Base-by-base conservation (phyloP, 768 basidiomycete species). In the Butyriboletus loyo region DNA sequence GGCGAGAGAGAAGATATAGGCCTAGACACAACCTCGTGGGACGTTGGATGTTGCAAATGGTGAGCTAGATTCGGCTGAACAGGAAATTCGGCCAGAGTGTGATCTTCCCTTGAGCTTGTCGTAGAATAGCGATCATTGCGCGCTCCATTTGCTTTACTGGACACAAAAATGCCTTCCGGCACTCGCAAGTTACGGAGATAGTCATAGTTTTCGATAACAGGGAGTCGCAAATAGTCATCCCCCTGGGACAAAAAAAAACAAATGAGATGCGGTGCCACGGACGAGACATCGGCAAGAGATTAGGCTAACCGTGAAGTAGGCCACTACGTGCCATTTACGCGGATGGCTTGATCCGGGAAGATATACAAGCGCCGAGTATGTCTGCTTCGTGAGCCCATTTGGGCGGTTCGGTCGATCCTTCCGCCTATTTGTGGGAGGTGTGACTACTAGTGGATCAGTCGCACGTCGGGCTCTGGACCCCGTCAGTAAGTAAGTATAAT, bases 311-410 rank as follows among this genome's bases (percentile, higher is more conserved):
- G 82, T 81, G 69, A 90, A 89, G 73, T 90, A 90, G 41, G 87
- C 87, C 52, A 89, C 87, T 45, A 90, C 79, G 71, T 91, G 88
- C 88, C 88, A 91, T 77, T 89, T 89, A 38, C 82, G 78, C 27
- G 78, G 77, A 47, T 78, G 77, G 49, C 72, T 73, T 35, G 77
- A 72, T 44, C 81, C 83, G 35, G 83, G 84, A 53, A 84, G 73
- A 63, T 84, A 77, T 40, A 89, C 86, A 35, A 83, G 81, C 27
- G 87, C 88, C 8, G 87, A 89, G 63, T 89, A 90, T 0, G 89
- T 91, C 65, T 91, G 89, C 72, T 91, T 91, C 38, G 88, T 91
- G 46, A 91, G 75, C n/a, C 89, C 89, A 56, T 87, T 82, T 15
- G 83, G 83, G 58, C 89, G 89, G 34, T 86, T 82, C 11, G 88